Conservation (phyloP, 768 basidiomycete genomes). For the Peribolospora baueri region DNA sequence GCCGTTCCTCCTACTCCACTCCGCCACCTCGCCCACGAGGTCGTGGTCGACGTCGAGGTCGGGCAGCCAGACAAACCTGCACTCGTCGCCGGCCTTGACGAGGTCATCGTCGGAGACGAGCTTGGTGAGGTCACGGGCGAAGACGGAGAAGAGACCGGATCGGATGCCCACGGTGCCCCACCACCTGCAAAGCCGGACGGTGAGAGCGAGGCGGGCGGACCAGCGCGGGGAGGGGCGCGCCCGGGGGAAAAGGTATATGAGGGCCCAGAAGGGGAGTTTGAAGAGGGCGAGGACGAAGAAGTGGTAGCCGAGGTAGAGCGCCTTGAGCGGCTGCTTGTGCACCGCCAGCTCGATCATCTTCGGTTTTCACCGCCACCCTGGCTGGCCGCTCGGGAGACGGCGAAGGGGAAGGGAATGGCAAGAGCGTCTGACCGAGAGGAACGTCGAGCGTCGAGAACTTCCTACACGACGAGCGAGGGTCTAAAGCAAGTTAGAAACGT, state of each 20-base stretch:
- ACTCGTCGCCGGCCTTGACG: conserved; percentile 2
- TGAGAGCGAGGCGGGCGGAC: conserved; percentile 4
- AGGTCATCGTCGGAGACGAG: conserved; percentile 2
- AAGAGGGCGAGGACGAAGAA: conserved; percentile 4
- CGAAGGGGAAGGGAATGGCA: too few relatives aligned
- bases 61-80: conserved; percentile 8
- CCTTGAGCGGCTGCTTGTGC: conserved; percentile 4
- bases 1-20: conserved; percentile 8
- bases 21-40: background rate
- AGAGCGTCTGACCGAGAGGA: too few relatives aligned
- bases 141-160: background rate
- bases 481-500: too few relatives aligned
- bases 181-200: conserved; percentile 5
- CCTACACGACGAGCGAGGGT: too few relatives aligned
- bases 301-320: conserved; percentile 7
- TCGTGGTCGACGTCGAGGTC: background rate
- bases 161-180: background rate
- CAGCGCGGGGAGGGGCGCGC: conserved; percentile 2
- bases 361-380: conserved; percentile 1
- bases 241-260: conserved; percentile 4
- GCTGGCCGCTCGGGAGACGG: too few relatives aligned
- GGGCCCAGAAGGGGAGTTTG: conserved; percentile 8
- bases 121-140: background rate
- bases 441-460: too few relatives aligned
- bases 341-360: conserved; percentile 4